Evolutionary conservation across 257 asterid genomes (phyloP).

Genomic region (Jacaranda mimosifolia): DNA sequence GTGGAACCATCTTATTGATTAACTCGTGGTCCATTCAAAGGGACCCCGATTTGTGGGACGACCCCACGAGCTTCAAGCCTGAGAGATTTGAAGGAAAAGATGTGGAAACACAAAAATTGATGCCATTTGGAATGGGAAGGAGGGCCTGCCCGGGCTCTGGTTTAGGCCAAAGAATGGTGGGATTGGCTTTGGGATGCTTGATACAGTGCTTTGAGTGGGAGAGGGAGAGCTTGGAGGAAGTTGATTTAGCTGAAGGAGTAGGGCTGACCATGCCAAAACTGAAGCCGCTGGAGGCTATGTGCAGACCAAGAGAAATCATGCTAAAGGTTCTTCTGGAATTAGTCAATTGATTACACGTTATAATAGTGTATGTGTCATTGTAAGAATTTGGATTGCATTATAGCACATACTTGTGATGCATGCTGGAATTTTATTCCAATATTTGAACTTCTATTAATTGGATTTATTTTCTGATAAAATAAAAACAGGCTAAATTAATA

Average conservation of each 20-base stretch:
- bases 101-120: constrained; percentile 35
- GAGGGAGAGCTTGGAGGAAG: constrained; percentile 27
- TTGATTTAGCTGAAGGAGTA: constrained; percentile 48
- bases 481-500: too few species aligned
- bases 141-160: constrained; percentile 56
- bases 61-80: constrained; percentile 47
- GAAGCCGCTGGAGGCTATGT: constrained; percentile 48
- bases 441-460: too few species aligned
- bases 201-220: constrained; percentile 58
- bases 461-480: too few species aligned
- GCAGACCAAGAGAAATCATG: constrained; percentile 43
- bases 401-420: too few species aligned
- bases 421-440: too few species aligned
- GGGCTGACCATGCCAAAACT: constrained; percentile 56
- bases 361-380: too few species aligned
- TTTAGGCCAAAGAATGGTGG: constrained; percentile 48
- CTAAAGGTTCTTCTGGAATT: constrained; percentile 8
- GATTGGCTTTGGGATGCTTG: constrained; percentile 45
- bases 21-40: constrained; percentile 55
- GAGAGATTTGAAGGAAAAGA: constrained; percentile 48
- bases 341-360: too few species aligned
- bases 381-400: too few species aligned
- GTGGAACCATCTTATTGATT: constrained; percentile 45
- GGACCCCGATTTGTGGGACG: constrained; percentile 50
- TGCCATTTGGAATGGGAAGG: constrained; percentile 56